A percentile compares a stretch with the other conserved stretches of the same genome.
Evolutionary conservation across 345 rosid species (phyloP).

Genomic region (Lumnitzera littorea): DNA sequence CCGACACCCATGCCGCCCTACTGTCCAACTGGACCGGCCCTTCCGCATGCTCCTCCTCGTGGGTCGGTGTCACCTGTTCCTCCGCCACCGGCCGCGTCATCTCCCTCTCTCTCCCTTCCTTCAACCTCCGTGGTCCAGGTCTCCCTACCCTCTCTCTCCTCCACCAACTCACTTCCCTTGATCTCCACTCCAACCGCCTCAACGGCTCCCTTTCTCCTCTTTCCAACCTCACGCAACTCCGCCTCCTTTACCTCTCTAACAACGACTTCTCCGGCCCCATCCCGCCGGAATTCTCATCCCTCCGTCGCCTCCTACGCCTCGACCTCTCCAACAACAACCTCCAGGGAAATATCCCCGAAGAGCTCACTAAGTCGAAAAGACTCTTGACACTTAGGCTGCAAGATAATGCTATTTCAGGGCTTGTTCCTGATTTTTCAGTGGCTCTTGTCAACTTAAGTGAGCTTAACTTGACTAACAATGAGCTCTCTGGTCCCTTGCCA

Average conservation of each 20-base stretch:
- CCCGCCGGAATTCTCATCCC: conserved; percentile 47
- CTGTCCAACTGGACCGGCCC: conserved; percentile 71
- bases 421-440: conserved; percentile 60
- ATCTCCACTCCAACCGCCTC: conserved; percentile 81
- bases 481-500: conserved; percentile 58
- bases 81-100: conserved; percentile 33
- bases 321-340: conserved; percentile 87
- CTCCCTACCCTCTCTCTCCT: conserved; percentile 51
- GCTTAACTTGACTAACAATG: conserved; percentile 65
- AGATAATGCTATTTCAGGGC: conserved; percentile 71
- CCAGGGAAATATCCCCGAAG: conserved; percentile 49
- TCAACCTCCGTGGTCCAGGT: conserved; percentile 63
- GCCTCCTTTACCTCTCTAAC: conserved; percentile 61
- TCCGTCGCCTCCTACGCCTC: conserved; percentile 55
- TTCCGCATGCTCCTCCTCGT: conserved; percentile 51
- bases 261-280: conserved; percentile 80
- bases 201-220: conserved; percentile 63
- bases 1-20: conserved; percentile 82
- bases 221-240: conserved; percentile 57
- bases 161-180: conserved; percentile 71
- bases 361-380: conserved; percentile 36
- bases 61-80: conserved; percentile 84
- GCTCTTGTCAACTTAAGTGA: conserved; percentile 34
- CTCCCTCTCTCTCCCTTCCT: conserved; percentile 56
- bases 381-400: conserved; percentile 74